Percentiles rank a stretch among this genome's conserved stretches.
These are phyloP conservation scores for Microbotryum silenes-acaulis DNA, from an alignment of 1,284 basidiomycete genomes.

Conservation along the genomic window DNA sequence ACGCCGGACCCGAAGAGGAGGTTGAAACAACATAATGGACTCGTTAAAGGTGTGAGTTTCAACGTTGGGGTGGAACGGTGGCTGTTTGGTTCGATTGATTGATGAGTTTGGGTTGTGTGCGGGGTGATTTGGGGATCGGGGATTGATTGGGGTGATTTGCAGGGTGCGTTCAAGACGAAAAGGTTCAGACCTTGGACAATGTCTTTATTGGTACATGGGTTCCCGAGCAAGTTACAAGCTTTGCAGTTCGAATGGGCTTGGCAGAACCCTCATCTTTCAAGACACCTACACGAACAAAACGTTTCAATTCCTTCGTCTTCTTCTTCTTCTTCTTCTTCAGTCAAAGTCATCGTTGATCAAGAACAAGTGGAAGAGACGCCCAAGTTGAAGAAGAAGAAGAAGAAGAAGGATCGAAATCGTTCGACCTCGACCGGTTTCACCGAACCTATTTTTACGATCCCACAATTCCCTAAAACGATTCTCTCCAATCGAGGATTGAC, in stretches of 20 bases:
- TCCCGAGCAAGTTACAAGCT: slow-evolving; percentile 74
- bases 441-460: not conserved
- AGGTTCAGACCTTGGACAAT: slow-evolving; percentile 73
- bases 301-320: not conserved
- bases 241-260: slow-evolving; percentile 83
- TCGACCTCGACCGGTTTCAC: no score
- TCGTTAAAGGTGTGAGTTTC: slow-evolving; percentile 49
- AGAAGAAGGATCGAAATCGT: not conserved
- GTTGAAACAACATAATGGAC: slow-evolving; percentile 59
- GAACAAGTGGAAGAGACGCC: not conserved
- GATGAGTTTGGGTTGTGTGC: slow-evolving; percentile 34
- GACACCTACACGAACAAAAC: slow-evolving; percentile 40
- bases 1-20: slow-evolving; percentile 66
- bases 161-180: slow-evolving; percentile 68
- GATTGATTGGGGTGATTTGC: no score
- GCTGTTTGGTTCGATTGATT: no score
- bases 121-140: slow-evolving; percentile 38
- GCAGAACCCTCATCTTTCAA: slow-evolving; percentile 58
- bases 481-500: slow-evolving; percentile 33
- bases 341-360: not conserved
- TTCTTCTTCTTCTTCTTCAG: not conserved
- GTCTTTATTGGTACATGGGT: slow-evolving; percentile 81
- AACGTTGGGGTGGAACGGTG: no score
- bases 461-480: slow-evolving; percentile 21
- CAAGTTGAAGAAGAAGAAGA: no score